Base-by-base conservation (phyloP, 768 basidiomycete species). In the Auricularia heimuer region DNA sequence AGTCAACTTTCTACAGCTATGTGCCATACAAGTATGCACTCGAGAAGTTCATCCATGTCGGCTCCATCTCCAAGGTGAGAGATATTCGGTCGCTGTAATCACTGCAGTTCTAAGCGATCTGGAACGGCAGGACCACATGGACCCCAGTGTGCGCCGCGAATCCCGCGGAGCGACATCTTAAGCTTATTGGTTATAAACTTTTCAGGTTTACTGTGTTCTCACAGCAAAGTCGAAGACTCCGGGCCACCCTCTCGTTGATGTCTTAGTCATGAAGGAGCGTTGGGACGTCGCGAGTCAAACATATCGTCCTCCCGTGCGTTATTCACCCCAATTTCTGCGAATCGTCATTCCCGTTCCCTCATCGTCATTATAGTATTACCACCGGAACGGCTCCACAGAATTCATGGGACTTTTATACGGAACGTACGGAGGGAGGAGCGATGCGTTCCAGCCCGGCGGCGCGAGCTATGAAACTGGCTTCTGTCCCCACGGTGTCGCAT, bases 351-450 rank as follows among this genome's bases (percentile, higher is more conserved):
- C 14, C 18, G 14, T 14, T 51, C 14, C 18, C 47, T 51, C 47
- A 51, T 42, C 47, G 47, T 39, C 60, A 11, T 2, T 61, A 29
- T 39, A 85, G 82, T 88, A 84, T 70, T 86, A 85, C 70, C 86
- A 87, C 72, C 78, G 86, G 10, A 88, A 88, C 70, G 77, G 80
- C 29, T 75, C 83, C 0, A 82, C 81, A 1, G 86, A 87, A 73
- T 83, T 88, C 68, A 83, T 87, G 81, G 87, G 85, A 1, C 74
- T 87, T 37, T 72, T 88, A 44, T 83, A 83, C 67, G 86, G 86
- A 18, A 75, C 74, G 1, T 87, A 87, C 70, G 85, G 82, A 35
- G 87, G 86, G 4, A 78, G 85, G 33, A 83, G 82, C 65, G 85
- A 87, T 65, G 80, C 75, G 16, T 88, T 88, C 77, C 74, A 78